Evolutionary conservation across 352 stramenopile genomes (phyloP).

Genomic region (Blastocystis sp.): DNA sequence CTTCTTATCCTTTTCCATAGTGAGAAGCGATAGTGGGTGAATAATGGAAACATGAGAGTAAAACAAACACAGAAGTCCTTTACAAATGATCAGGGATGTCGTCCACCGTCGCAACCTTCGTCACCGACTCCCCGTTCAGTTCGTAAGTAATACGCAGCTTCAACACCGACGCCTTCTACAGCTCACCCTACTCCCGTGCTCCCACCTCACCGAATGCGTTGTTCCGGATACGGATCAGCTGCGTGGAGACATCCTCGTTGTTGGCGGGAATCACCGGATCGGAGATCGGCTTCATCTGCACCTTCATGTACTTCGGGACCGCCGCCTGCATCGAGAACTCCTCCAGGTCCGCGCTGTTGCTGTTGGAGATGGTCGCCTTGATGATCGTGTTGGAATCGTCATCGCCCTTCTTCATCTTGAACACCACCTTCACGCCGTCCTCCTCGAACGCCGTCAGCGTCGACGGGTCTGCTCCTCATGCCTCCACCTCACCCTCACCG

Average conservation of each 20-base stretch:
- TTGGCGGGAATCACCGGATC: slow-evolving; percentile 32
- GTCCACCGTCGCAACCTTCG: slow-evolving; percentile 27
- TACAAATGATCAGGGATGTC: slow-evolving; percentile 55
- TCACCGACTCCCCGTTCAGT: slow-evolving; percentile 42
- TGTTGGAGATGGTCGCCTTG: slow-evolving; percentile 56
- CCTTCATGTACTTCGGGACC: slow-evolving; percentile 66
- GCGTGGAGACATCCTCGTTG: slow-evolving; percentile 61
- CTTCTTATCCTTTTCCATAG: slow-evolving; percentile 50
- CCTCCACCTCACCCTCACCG: not conserved
- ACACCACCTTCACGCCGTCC: slow-evolving; percentile 49
- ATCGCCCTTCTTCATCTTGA: slow-evolving; percentile 57
- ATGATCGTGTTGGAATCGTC: slow-evolving; percentile 50
- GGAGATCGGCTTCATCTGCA: slow-evolving; percentile 62
- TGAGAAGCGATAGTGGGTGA: not conserved
- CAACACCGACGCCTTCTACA: slow-evolving; percentile 56
- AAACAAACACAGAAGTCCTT: not conserved
- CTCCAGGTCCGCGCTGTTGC: slow-evolving; percentile 26
- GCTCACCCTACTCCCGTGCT: not conserved
- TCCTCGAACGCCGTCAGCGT: slow-evolving; percentile 41
- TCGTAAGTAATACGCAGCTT: slow-evolving; percentile 61
- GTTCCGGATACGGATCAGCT: slow-evolving; percentile 46
- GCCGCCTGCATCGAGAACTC: slow-evolving; percentile 53
- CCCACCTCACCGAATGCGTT: slow-evolving; percentile 46
- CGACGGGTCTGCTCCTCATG: not conserved
- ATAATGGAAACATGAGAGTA: not conserved